phyloP scores from a whole-genome alignment of 2,329 filamentous ascomycete species.

The Sporothrix inflata region DNA sequence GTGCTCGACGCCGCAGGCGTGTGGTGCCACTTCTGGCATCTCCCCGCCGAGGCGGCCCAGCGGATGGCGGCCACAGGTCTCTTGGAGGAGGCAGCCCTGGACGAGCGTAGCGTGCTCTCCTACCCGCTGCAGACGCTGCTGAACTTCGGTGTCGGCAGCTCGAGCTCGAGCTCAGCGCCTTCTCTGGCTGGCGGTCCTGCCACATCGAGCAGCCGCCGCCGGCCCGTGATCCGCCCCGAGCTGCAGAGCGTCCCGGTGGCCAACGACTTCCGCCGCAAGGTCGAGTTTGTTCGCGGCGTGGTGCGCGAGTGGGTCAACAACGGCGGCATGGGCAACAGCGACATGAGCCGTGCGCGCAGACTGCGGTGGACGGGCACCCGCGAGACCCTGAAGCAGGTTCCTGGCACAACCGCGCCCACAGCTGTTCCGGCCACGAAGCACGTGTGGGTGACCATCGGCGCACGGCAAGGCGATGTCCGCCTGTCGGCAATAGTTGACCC shows the following conservation, averaged over 20 bases:
- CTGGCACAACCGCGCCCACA: constrained; percentile 42
- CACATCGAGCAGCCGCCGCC: constrained; percentile 47
- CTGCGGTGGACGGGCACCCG: constrained; percentile 63
- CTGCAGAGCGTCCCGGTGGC: constrained; percentile 68
- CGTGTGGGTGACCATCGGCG: constrained; percentile 71
- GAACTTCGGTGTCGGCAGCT: constrained; percentile 57
- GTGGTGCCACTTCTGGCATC: constrained; percentile 77
- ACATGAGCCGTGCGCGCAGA: constrained; percentile 58
- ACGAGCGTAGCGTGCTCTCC: constrained; percentile 70
- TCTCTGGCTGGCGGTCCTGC: constrained; percentile 45
- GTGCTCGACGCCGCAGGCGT: constrained; percentile 75
- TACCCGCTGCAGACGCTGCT: constrained; percentile 74
- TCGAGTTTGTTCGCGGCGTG: constrained; percentile 70
- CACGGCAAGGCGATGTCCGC: constrained; percentile 61
- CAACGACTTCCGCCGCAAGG: constrained; percentile 74
- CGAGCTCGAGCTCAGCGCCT: constrained; percentile 2
- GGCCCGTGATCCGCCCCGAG: constrained; percentile 63
- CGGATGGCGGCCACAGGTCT: constrained; percentile 66
- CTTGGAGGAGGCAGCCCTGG: constrained; percentile 71
- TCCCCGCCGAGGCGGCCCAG: constrained; percentile 70
- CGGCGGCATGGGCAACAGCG: constrained; percentile 70
- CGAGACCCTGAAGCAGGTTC: constrained; percentile 54
- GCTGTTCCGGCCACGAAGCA: constrained; percentile 55
- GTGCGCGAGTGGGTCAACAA: constrained; percentile 72
- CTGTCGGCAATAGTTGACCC: constrained; percentile 60